Conservation (phyloP, 2,329 filamentous ascomycete genomes). For the Pseudogymnoascus sp. region DNA sequence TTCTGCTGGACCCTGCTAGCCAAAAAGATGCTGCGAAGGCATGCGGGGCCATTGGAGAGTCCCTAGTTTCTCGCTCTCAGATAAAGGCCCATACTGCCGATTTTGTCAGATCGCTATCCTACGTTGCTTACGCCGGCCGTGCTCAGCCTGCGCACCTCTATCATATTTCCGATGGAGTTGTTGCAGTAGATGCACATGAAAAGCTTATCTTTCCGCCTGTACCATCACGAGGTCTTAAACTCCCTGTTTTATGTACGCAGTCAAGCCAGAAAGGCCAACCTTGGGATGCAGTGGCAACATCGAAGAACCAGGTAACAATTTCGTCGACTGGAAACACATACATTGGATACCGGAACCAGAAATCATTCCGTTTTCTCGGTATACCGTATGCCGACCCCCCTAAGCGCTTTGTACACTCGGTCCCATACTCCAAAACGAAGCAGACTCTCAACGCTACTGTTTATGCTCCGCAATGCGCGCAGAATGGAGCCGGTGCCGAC, state of each 20-base stretch:
- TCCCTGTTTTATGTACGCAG: slow-evolving; percentile 46
- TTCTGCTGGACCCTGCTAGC: slow-evolving; percentile 39
- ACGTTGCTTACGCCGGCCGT: slow-evolving; percentile 37
- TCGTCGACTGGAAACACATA: slow-evolving; percentile 38
- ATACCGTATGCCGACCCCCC: slow-evolving; percentile 24
- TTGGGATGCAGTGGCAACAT: slow-evolving; percentile 27
- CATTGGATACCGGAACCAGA: slow-evolving; percentile 45
- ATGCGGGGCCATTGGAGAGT: slow-evolving; percentile 42
- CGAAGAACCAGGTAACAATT: slow-evolving; percentile 35
- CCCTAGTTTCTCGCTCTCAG: slow-evolving; percentile 35
- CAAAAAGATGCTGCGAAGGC: slow-evolving; percentile 34
- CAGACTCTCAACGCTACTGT: slow-evolving; percentile 38
- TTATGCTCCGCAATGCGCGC: slow-evolving; percentile 31
- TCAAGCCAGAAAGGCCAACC: slow-evolving; percentile 32
- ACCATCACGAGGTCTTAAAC: slow-evolving; percentile 23
- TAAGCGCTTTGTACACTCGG: slow-evolving; percentile 32
- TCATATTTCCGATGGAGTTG: slow-evolving; percentile 35
- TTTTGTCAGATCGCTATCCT: slow-evolving; percentile 39
- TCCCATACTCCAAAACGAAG: slow-evolving; percentile 37
- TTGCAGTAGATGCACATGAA: slow-evolving; percentile 30
- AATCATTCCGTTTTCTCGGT: slow-evolving; percentile 37
- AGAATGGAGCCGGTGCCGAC: slow-evolving; percentile 30
- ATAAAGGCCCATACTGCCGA: slow-evolving; percentile 38
- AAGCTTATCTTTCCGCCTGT: slow-evolving; percentile 30
- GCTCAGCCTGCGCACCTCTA: slow-evolving; percentile 33